Evolutionary conservation across 2,329 filamentous ascomycete genomes (phyloP).

Genomic region (Arthrobotrys entomopaga): DNA sequence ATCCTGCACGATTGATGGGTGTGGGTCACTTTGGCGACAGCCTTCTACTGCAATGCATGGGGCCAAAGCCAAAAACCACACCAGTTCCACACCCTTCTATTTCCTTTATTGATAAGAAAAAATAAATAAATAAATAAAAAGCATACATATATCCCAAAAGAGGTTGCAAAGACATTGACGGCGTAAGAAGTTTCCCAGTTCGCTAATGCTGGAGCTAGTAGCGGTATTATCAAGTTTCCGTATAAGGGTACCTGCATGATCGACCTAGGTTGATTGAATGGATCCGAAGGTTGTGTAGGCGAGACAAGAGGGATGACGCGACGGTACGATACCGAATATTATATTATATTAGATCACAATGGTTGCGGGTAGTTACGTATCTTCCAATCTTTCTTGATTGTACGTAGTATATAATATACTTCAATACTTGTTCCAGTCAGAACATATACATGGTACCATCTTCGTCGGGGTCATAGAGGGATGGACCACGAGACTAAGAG

Average conservation of each 20-base stretch:
- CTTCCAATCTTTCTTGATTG: too few species aligned
- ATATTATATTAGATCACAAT: too few species aligned
- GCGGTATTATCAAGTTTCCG: constrained; percentile 32
- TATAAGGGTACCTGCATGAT: constrained; percentile 53
- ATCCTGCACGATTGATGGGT: constrained; percentile 35
- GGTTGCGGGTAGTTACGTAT: too few species aligned
- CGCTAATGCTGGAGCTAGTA: constrained; percentile 14
- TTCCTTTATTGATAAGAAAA: constrained; percentile 23
- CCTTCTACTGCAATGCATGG: not conserved
- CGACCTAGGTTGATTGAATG: constrained; percentile 23
- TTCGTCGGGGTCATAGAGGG: too few species aligned
- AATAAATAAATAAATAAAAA: too few species aligned
- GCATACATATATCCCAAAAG: not conserved
- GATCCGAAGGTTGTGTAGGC: constrained; percentile 45
- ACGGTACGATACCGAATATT: not conserved
- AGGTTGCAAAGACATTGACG: not conserved
- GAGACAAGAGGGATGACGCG: too few species aligned
- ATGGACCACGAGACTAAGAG: too few species aligned
- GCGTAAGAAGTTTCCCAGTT: constrained; percentile 25
- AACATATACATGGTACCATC: too few species aligned
- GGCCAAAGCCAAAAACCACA: constrained; percentile 34
- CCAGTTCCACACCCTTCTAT: constrained; percentile 1
- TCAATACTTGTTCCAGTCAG: too few species aligned
- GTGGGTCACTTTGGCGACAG: constrained; percentile 23
- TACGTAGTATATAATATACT: too few species aligned